phyloP scores from a whole-genome alignment of 768 basidiomycete genomes.

The Kwoniella bestiolae region DNA sequence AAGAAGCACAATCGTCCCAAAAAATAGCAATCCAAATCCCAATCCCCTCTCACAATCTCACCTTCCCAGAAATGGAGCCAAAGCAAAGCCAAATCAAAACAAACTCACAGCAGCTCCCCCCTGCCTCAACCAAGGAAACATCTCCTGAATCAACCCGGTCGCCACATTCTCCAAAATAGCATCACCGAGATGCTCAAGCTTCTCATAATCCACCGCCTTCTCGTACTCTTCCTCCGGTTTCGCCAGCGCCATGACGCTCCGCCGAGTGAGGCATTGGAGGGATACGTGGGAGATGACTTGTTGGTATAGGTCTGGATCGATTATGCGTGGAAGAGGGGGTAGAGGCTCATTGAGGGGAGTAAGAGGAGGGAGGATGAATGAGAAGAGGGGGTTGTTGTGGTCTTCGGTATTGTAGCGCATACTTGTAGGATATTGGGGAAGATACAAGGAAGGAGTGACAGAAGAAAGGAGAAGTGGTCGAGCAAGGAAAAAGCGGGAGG shows the following conservation, averaged over 20 bases:
- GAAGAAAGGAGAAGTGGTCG: neutral
- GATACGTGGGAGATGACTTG: constrained; percentile 33
- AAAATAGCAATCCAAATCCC: too few relatives aligned
- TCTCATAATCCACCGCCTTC: constrained; percentile 39
- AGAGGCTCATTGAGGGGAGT: constrained; percentile 10
- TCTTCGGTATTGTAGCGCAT: constrained; percentile 11
- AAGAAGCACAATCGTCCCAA: too few relatives aligned
- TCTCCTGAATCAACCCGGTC: constrained; percentile 36
- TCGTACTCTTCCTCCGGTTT: constrained; percentile 13
- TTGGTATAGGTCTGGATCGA: constrained; percentile 15
- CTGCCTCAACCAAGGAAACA: constrained; percentile 37
- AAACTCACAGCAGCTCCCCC: constrained; percentile 42
- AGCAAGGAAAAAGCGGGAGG: neutral
- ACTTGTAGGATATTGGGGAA: neutral
- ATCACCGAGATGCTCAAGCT: constrained; percentile 50
- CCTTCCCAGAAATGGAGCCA: too few relatives aligned
- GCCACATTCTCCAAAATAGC: constrained; percentile 43
- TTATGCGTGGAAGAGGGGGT: constrained; percentile 38
- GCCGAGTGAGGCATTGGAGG: neutral
- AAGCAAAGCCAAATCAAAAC: too few relatives aligned
- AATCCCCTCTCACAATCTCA: too few relatives aligned
- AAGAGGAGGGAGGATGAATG: constrained; percentile 4
- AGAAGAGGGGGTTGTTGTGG: constrained; percentile 13
- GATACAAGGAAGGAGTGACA: too few relatives aligned
- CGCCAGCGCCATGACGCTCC: constrained; percentile 5